Evolutionary conservation across 2,329 filamentous ascomycete genomes (phyloP).

Genomic region (Westerdykella sp.): DNA sequence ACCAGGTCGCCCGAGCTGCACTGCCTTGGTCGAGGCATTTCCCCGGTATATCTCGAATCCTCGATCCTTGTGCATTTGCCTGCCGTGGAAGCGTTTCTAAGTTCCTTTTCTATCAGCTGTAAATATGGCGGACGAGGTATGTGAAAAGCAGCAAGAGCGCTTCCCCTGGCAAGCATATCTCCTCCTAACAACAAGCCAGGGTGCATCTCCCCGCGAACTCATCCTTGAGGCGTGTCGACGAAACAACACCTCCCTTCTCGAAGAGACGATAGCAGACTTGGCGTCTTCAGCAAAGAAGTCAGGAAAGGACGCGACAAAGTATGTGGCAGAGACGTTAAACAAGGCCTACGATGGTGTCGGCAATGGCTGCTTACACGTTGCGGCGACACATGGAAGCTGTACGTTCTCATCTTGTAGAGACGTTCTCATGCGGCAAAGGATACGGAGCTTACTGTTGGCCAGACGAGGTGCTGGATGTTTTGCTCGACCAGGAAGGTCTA

Average conservation of each 20-base stretch:
- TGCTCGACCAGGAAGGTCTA: slow-evolving; percentile 77
- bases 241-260: slow-evolving; percentile 82
- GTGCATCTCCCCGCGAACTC: slow-evolving; percentile 76
- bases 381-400: slow-evolving; percentile 81
- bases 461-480: slow-evolving; percentile 75
- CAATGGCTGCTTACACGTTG: slow-evolving; percentile 83
- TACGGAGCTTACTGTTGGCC: slow-evolving; percentile 5
- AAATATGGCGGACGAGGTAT: slow-evolving; percentile 35
- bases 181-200: slow-evolving; percentile 46
- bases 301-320: slow-evolving; percentile 49
- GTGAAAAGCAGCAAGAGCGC: neutral
- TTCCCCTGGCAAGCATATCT: neutral
- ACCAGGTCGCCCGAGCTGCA: no score
- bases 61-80: no score
- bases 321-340: slow-evolving; percentile 76
- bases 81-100: no score
- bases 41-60: no score
- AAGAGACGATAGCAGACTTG: slow-evolving; percentile 59
- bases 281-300: slow-evolving; percentile 42
- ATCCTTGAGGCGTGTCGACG: slow-evolving; percentile 88
- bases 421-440: neutral
- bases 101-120: neutral
- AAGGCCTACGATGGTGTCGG: slow-evolving; percentile 77
- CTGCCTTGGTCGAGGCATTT: no score
- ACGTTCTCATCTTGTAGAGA: slow-evolving; percentile 33